Evolutionary conservation across 2,329 filamentous ascomycete genomes (phyloP).

Genomic region (Lasiodiplodia hormozganensis): DNA sequence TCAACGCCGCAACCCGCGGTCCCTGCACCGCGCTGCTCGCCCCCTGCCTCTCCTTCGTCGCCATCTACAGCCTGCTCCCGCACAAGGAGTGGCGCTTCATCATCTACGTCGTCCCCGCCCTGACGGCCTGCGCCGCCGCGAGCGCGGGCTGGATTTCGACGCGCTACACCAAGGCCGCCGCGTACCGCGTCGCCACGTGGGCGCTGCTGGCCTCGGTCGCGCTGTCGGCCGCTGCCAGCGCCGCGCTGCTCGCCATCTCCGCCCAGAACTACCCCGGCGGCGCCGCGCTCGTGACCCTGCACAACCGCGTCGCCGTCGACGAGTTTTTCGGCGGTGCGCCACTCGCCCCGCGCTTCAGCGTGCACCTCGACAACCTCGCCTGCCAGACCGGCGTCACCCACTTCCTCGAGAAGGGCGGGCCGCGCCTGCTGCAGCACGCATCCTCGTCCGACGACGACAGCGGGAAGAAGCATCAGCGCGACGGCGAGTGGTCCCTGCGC

Average conservation of each 20-base stretch:
- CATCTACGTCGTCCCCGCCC: slow-evolving; percentile 80
- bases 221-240: slow-evolving; percentile 65
- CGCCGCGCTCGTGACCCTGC: slow-evolving; percentile 67
- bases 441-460: neutral
- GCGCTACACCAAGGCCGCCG: slow-evolving; percentile 66
- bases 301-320: slow-evolving; percentile 37
- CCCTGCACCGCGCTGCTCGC: slow-evolving; percentile 62
- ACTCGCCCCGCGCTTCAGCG: slow-evolving; percentile 40
- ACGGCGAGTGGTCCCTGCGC: slow-evolving; percentile 22
- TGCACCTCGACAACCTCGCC: slow-evolving; percentile 67
- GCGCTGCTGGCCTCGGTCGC: slow-evolving; percentile 66
- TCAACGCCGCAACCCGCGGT: slow-evolving; percentile 54
- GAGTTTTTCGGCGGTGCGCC: slow-evolving; percentile 25
- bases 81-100: slow-evolving; percentile 98
- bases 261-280: slow-evolving; percentile 94
- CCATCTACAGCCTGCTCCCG: slow-evolving; percentile 83
- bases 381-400: slow-evolving; percentile 69
- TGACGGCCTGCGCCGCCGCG: slow-evolving; percentile 79
- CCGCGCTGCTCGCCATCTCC: slow-evolving; percentile 76
- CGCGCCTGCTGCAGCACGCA: neutral
- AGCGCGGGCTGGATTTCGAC: slow-evolving; percentile 70
- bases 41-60: slow-evolving; percentile 75
- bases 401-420: slow-evolving; percentile 52
- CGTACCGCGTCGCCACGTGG: slow-evolving; percentile 63
- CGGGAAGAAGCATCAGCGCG: neutral